Base-by-base conservation (phyloP, 306 rosid species). In the Prunus dulcis region DNA sequence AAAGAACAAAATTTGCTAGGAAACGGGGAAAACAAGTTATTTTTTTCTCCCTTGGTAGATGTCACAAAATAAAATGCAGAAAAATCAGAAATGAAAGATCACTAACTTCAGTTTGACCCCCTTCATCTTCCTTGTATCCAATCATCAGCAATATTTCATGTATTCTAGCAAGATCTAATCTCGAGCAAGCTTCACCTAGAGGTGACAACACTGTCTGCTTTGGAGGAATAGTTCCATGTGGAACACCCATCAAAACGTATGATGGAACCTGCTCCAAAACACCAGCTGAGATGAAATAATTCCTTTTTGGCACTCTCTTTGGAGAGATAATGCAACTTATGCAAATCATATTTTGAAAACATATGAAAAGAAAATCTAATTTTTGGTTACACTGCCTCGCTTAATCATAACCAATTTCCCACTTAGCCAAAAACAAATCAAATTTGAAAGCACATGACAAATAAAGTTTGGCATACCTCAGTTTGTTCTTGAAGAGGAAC, bases 51-150 rank as follows among this genome's bases (percentile, higher is more conserved):
- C 27, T n/a, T 15, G 10, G 41, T 22, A 13, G 19, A 17, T 49
- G 45, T 17, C 57, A 23, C 12, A 27, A 51, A 65, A 49, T 15
- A 9, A 46, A 32, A 60, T 22, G 12, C 4, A 17, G 19, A 17
- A 14, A 56, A 27, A 13, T 72, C 14, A 19, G 67, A 6, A 45
- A 13, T 19, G 63, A 34, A 72, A 57, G 63, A 77, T 55, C 74
- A 71, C 81, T 64, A 71, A 95, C 98, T 91, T 95, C 98, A 81
- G 89, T 92, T 12, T 92, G 93, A 79, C 85, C 92, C 75, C 88
- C 96, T 76, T 92, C 97, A 76, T 95, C 97, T 76, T 89, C 99
- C 89, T 81, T 92, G 85, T 92, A 90, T 66, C 97, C 97, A 72
- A 80, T 83, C 78, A 81, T 89, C 66, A 84, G 93, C 89, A 95